These are phyloP conservation scores for Neonectria sp. DNA, from an alignment of 2,329 filamentous ascomycete species.

Conservation along the genomic window DNA sequence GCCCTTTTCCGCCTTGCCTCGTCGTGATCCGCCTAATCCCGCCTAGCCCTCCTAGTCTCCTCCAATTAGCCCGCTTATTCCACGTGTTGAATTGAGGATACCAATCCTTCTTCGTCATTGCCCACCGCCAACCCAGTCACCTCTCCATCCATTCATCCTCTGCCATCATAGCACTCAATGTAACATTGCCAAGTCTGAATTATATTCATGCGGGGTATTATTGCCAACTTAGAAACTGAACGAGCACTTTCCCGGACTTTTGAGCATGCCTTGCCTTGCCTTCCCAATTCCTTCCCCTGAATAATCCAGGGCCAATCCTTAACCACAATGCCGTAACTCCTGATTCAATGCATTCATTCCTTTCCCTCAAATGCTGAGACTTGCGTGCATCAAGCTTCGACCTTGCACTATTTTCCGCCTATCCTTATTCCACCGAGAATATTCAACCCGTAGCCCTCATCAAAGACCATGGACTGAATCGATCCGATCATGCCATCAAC, in stretches of 20 bases:
- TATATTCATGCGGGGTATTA: constrained; percentile 24
- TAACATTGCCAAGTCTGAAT: background rate
- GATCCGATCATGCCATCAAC: background rate
- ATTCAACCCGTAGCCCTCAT: background rate
- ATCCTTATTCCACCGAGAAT: background rate
- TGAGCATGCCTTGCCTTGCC: constrained; percentile 4
- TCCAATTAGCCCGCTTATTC: background rate
- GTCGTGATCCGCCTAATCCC: background rate
- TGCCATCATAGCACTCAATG: no score
- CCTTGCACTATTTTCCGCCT: background rate
- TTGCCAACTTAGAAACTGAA: constrained; percentile 24
- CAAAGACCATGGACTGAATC: background rate
- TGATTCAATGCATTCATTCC: constrained; percentile 14
- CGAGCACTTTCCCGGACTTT: constrained; percentile 9
- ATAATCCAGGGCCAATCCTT: constrained; percentile 1
- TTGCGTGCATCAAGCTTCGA: background rate
- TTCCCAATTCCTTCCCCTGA: background rate
- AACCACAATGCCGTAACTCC: constrained; percentile 23
- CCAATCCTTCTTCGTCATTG: background rate
- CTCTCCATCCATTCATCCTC: background rate
- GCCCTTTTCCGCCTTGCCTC: background rate
- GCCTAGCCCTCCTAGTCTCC: background rate
- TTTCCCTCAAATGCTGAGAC: constrained; percentile 3
- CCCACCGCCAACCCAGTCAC: background rate
- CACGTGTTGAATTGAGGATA: constrained; percentile 1